Base-by-base conservation (phyloP, 2,329 filamentous ascomycete species). In the Verticillium zaregamsianum region DNA sequence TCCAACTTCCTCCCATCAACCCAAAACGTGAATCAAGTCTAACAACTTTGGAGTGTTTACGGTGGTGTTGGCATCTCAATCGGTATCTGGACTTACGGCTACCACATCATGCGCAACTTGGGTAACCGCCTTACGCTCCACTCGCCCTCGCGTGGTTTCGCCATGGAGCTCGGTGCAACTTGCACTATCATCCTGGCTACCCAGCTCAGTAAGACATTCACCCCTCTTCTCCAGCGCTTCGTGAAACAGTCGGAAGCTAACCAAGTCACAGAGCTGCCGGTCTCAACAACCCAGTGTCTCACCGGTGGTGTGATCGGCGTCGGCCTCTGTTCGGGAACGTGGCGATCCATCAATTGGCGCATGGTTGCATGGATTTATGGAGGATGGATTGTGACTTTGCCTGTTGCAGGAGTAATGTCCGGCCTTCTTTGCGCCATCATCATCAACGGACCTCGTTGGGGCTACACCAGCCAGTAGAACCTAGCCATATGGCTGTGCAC, bases 141-240 rank as follows among this genome's bases (percentile, higher is more conserved):
- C 73, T 85, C 82, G 3, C 84, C 84, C 0, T 78, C 79, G 0
- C 77, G 83, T 64, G 84, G 84, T 31, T 83, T 79, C 71, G 79
- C 78, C 37, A 82, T 83, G 59, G 64, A 66, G 35, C 52, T 66
- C 55, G 86, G 84, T 39, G 82, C 82, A 31, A 85, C 85, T 39
- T 80, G 86, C 65, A 88, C 87, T 23, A 80, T 90, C 65, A 82
- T 90, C 59, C 71, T 90, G 67, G 86, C 86, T 58, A 88, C 87
- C 2, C 84, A 85, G 61, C 80, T 88, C 33, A 76, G 40, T 49
- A 23, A 49, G 40, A 9, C 40, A 75, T 79, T 49, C 40, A n/a
- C 40, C 7, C 2, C 7, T n/a, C 11, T 23, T 23, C 17, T 49
- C 23, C n/a, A 40, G 39, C n/a, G 17, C 15, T 7, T n/a, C 7